Conservation (phyloP, 345 rosid species). For the Gossypium bickii region DNA sequence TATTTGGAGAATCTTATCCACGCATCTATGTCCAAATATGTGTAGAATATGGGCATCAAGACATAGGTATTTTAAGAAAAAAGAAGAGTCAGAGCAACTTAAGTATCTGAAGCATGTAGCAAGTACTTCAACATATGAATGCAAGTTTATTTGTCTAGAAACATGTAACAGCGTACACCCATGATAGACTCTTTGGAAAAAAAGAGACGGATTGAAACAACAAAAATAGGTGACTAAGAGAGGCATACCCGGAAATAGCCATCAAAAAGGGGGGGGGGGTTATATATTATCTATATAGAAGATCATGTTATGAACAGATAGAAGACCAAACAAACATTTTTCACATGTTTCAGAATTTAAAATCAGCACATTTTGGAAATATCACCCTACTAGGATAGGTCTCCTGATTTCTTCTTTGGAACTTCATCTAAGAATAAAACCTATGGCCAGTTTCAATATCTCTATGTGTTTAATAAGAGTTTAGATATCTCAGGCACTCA, state of each 20-base stretch:
- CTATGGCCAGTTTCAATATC: too few relatives aligned
- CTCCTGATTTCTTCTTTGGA: neutral
- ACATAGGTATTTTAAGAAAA: too few relatives aligned
- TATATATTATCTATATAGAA: neutral
- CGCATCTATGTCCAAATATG: neutral
- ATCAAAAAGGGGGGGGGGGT: neutral
- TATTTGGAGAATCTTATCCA: neutral
- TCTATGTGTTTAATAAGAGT: neutral
- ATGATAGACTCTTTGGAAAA: neutral
- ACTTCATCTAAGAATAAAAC: conserved; percentile 4
- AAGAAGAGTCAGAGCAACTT: too few relatives aligned
- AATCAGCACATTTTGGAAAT: neutral
- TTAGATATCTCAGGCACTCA: neutral
- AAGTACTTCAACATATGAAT: neutral
- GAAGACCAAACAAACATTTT: neutral
- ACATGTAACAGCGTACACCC: neutral
- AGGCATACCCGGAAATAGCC: neutral
- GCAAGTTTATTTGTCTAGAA: neutral
- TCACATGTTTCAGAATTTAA: neutral
- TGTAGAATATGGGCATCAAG: too few relatives aligned
- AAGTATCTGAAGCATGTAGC: neutral
- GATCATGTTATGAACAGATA: neutral
- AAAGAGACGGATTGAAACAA: neutral
- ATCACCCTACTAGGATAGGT: neutral
- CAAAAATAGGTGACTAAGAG: neutral